These are phyloP conservation scores for Brassica nigra DNA, from an alignment of 345 rosid genomes.

Conservation along the genomic window DNA sequence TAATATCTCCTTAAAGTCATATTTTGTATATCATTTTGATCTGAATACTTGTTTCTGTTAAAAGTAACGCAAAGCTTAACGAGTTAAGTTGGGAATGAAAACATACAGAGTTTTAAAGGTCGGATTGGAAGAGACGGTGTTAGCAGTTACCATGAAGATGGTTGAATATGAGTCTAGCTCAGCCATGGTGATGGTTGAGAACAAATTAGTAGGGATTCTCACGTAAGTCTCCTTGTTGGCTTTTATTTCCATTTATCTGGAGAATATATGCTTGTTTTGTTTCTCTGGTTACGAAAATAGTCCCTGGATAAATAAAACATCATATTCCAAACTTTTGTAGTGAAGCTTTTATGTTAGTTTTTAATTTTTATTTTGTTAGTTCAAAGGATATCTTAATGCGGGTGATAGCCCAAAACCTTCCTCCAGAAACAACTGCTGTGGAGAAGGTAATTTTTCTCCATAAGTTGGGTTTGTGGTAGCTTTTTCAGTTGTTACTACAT, in stretches of 20 bases:
- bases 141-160: constrained; percentile 76
- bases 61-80: constrained; percentile 11
- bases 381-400: constrained; percentile 98
- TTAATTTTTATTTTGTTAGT: constrained; percentile 44
- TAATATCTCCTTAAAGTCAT: constrained; percentile 54
- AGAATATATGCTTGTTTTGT: not conserved
- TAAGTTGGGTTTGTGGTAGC: not conserved
- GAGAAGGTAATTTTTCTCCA: constrained; percentile 65
- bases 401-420: constrained; percentile 74
- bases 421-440: constrained; percentile 68
- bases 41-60: constrained; percentile 1
- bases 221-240: constrained; percentile 63
- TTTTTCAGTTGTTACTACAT: not conserved
- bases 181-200: constrained; percentile 73
- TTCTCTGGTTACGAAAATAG: not conserved
- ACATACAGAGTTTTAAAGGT: constrained; percentile 72
- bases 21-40: not conserved
- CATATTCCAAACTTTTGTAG: not conserved
- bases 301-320: not conserved
- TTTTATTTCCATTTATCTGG: not conserved
- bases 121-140: constrained; percentile 76
- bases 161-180: constrained; percentile 69
- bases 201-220: constrained; percentile 80
- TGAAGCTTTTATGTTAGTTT: constrained; percentile 14
- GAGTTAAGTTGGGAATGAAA: constrained; percentile 13